Evolutionary conservation across 2,329 filamentous ascomycete species (phyloP), one percentile per base, ranked within the genome.

Genomic region (Cordyceps farinosa): DNA sequence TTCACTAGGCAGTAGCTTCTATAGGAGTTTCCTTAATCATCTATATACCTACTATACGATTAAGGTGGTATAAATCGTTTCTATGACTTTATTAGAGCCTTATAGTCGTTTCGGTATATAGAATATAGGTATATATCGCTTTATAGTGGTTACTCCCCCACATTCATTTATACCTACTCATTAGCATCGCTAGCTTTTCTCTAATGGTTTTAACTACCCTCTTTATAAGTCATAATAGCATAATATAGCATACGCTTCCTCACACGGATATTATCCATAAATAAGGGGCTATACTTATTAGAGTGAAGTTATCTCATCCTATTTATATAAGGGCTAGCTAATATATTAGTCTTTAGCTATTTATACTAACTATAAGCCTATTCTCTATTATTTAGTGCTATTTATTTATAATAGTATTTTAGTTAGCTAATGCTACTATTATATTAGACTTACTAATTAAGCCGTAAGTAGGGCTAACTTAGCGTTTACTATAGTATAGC

Each of bases 21-120:
- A 8, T 47, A 8, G 44, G 44, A 27, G 44, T 5, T 27, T 22
- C 44, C 17, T 15, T 27, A 4, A 5, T 45, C 17, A 47, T 47
- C 10, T 47, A n/a, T n/a, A 22, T 22, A 10, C 44, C 44, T 9
- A n/a, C 44, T 10, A 47, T 47, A 9, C 17, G n/a, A 22, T 22
- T 10, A n/a, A 22, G 44, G 44, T 47, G 44, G 44, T 47, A 47
- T 47, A 8, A 47, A 59, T 34, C 63, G 22, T 64, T 64, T n/a
- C 60, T 64, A 2, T 47, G 63, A 27, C 52, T 62, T 44, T 32
- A 64, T 32, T n/a, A 62, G 53, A 30, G 63, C 47, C 52, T 64
- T 9, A 58, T 30, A 40, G 44, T 64, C 52, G 40, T 64, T 13
- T 53, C 53, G 32, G 60, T 62, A 5, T 64, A 64, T 32, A 29